phyloP scores from a whole-genome alignment of 2,329 filamentous ascomycete species.

The Trichoderma sp. region DNA sequence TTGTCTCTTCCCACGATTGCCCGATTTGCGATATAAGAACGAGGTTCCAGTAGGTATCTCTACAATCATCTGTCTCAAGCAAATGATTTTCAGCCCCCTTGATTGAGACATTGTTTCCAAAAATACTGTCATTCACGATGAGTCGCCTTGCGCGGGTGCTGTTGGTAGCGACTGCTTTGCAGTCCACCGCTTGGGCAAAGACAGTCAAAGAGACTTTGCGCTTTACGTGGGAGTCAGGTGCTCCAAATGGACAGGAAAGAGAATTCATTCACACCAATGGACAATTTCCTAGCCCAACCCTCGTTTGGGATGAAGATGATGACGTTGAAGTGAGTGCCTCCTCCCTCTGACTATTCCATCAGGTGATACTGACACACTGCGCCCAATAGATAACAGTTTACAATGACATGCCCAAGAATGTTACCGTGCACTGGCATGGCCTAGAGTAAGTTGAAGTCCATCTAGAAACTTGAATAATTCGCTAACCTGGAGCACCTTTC shows the following conservation, averaged over 20 bases:
- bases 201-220: conserved; percentile 1
- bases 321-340: conserved; percentile 26
- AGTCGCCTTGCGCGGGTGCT: not conserved
- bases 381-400: not conserved
- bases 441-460: not conserved
- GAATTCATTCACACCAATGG: conserved; percentile 22
- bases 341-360: not conserved
- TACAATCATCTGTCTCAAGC: not conserved
- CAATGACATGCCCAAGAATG: not conserved
- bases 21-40: not conserved
- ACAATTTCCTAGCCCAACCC: conserved; percentile 20
- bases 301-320: conserved; percentile 22
- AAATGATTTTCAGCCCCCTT: not conserved
- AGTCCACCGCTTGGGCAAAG: not conserved
- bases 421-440: conserved; percentile 9
- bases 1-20: not conserved
- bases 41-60: not conserved
- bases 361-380: not conserved
- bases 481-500: not conserved
- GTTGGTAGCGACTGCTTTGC: not conserved
- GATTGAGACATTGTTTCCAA: not conserved
- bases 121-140: not conserved
- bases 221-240: conserved; percentile 21
- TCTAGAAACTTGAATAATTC: not conserved
- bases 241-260: conserved; percentile 21